Percentiles rank a stretch among this genome's conserved stretches.
Evolutionary conservation across 176 grass and related monocot genomes (phyloP).

Genomic region (Aegilops bicornis): DNA sequence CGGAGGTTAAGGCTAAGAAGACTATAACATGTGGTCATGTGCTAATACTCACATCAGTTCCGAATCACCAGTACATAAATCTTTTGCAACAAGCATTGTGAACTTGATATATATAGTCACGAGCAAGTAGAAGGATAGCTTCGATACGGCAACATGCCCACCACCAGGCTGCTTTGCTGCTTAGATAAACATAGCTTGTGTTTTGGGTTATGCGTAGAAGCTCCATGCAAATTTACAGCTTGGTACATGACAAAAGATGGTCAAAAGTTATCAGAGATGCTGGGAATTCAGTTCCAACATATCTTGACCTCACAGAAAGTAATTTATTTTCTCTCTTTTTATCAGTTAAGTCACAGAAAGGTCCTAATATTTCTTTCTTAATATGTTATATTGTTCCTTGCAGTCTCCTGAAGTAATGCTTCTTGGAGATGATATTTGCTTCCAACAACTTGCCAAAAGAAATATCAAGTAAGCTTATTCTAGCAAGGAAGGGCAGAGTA

Average conservation of each 20-base stretch:
- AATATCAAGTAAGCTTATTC: constrained; percentile 36
- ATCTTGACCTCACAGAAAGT: constrained; percentile 21
- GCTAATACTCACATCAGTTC: constrained; percentile 15
- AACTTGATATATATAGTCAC: neutral
- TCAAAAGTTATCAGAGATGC: neutral
- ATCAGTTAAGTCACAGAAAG: constrained; percentile 14
- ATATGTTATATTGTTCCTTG: neutral
- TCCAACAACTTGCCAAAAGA: constrained; percentile 26
- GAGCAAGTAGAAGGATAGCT: constrained; percentile 7
- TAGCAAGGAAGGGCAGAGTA: constrained; percentile 17
- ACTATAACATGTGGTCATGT: constrained; percentile 1
- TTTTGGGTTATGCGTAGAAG: constrained; percentile 17
- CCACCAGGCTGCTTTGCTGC: constrained; percentile 8
- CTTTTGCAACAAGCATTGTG: constrained; percentile 14
- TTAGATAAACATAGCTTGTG: constrained; percentile 18
- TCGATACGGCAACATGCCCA: constrained; percentile 14
- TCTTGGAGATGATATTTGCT: constrained; percentile 27
- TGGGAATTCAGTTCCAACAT: constrained; percentile 4
- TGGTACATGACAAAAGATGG: constrained; percentile 6
- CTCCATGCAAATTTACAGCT: neutral
- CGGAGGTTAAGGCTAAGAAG: constrained; percentile 49
- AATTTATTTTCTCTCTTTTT: constrained; percentile 5
- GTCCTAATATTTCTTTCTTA: neutral
- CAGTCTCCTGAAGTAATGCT: constrained; percentile 32
- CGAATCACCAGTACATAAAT: neutral